Conservation (phyloP, 148 eudicot genomes). For the Agrostemma githago region DNA sequence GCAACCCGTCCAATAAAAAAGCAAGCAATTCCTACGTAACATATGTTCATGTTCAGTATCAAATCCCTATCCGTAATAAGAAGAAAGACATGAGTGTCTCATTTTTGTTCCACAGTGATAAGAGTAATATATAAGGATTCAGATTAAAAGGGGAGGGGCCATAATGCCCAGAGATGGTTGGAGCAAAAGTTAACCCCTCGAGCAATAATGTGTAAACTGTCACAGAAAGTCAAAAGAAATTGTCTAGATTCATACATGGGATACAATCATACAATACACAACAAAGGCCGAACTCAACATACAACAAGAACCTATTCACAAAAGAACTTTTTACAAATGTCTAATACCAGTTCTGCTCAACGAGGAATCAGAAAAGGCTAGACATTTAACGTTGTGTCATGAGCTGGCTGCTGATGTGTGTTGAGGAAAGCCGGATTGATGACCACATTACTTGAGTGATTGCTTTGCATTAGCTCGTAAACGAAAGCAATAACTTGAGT, state of each 20-base stretch:
- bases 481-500: neutral
- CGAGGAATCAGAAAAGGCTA: neutral
- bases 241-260: neutral
- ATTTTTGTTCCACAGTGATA: neutral
- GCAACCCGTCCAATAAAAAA: constrained; percentile 89
- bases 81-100: neutral
- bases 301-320: neutral
- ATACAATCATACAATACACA: neutral
- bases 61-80: neutral
- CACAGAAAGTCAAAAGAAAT: neutral
- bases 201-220: neutral
- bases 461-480: neutral
- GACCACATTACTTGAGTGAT: neutral
- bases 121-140: neutral
- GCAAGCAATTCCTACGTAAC: constrained; percentile 79
- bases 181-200: neutral
- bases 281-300: neutral
- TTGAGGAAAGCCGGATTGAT: neutral
- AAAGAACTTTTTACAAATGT: neutral
- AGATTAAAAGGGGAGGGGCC: neutral
- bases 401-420: neutral
- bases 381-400: neutral
- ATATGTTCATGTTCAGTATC: constrained; percentile 12
- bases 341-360: neutral
- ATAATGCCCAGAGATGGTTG: neutral